Evolutionary conservation across 2,329 filamentous ascomycete species (phyloP).

Genomic region (Ophiostoma sp.): DNA sequence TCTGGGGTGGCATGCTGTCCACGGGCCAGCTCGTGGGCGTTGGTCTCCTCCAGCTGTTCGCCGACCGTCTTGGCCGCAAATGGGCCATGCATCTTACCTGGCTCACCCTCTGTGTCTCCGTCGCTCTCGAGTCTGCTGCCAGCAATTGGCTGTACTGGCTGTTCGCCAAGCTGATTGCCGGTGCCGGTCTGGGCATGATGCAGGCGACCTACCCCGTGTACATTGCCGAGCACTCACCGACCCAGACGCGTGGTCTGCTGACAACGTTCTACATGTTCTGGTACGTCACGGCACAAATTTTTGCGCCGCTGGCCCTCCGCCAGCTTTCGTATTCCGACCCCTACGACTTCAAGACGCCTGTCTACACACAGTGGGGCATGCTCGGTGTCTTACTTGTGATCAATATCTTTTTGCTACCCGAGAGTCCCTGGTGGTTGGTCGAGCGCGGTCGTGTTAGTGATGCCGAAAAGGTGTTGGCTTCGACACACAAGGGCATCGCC

Average conservation of each 20-base stretch:
- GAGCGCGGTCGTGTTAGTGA: background rate
- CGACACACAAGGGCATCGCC: background rate
- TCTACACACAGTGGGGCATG: slow-evolving; percentile 20
- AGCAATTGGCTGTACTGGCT: slow-evolving; percentile 19
- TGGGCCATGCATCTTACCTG: slow-evolving; percentile 16
- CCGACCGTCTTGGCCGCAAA: slow-evolving; percentile 12
- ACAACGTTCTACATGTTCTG: slow-evolving; percentile 8
- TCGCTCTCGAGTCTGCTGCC: slow-evolving; percentile 6
- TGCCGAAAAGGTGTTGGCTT: background rate
- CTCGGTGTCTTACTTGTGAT: slow-evolving; percentile 2
- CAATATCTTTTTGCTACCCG: background rate
- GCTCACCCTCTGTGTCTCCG: slow-evolving; percentile 16
- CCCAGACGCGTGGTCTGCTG: slow-evolving; percentile 8
- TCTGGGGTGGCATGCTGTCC: slow-evolving; percentile 19
- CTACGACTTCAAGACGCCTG: slow-evolving; percentile 14
- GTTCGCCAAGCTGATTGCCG: slow-evolving; percentile 19
- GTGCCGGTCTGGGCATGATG: slow-evolving; percentile 21
- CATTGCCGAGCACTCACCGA: slow-evolving; percentile 17
- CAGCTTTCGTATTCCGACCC: slow-evolving; percentile 9
- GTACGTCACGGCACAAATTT: slow-evolving; percentile 16
- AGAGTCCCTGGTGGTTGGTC: background rate
- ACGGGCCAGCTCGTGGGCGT: slow-evolving; percentile 20
- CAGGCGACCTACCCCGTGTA: slow-evolving; percentile 14
- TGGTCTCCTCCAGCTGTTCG: background rate
- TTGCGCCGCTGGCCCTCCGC: slow-evolving; percentile 7